Conservation (phyloP, 768 basidiomycete species). For the Tulasnella sp. region DNA sequence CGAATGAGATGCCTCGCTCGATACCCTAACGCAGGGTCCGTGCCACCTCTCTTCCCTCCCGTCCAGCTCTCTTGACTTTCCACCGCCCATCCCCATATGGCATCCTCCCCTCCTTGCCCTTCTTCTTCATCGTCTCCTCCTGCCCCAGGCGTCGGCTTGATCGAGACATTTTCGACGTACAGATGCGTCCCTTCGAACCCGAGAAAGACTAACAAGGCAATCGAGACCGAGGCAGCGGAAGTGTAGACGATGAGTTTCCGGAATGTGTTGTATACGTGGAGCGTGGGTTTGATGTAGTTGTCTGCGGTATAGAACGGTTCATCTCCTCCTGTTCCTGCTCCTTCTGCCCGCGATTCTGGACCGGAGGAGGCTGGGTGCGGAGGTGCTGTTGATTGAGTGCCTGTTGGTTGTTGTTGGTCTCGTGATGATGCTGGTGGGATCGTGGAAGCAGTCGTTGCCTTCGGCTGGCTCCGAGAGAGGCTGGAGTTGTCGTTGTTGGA, state of each 20-base stretch:
- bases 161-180: slow-evolving; percentile 54
- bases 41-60: slow-evolving; percentile 46
- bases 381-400: background rate
- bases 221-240: slow-evolving; percentile 6
- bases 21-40: slow-evolving; percentile 61
- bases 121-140: slow-evolving; percentile 30
- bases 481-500: background rate
- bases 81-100: slow-evolving; percentile 56
- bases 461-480: background rate
- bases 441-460: background rate
- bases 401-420: background rate
- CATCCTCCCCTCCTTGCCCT: slow-evolving; percentile 44
- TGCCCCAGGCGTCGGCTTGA: slow-evolving; percentile 31
- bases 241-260: slow-evolving; percentile 7
- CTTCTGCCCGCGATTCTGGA: background rate
- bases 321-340: background rate
- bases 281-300: slow-evolving; percentile 17
- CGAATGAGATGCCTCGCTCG: slow-evolving; percentile 54
- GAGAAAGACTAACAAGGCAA: slow-evolving; percentile 9
- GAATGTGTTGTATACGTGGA: slow-evolving; percentile 1
- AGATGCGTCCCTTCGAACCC: slow-evolving; percentile 52
- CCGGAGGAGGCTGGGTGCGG: background rate
- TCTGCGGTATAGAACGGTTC: background rate
- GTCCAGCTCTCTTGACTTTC: slow-evolving; percentile 55
- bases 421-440: background rate